phyloP scores from a whole-genome alignment of 352 stramenopile genomes.

The Globisporangium cederbergense region DNA sequence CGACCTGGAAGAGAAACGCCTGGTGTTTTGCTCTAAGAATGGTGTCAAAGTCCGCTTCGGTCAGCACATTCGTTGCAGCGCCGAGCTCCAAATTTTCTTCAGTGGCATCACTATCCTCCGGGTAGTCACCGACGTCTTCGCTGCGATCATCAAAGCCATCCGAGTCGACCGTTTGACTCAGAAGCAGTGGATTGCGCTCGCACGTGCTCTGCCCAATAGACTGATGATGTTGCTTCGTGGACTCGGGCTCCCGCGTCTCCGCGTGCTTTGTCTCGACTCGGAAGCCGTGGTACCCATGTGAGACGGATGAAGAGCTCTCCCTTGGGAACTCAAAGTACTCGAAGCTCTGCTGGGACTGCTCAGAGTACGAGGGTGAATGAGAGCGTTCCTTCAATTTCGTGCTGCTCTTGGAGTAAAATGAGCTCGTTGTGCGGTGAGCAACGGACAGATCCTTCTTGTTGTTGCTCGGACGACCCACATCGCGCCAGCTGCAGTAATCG shows the following conservation, averaged over 20 bases:
- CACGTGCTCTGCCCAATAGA: neutral
- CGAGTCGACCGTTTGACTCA: neutral
- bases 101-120: neutral
- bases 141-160: neutral
- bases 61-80: conserved; percentile 5
- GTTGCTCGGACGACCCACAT: neutral
- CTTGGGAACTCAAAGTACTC: conserved; percentile 13
- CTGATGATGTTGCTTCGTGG: neutral
- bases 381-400: neutral
- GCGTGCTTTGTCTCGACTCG: conserved; percentile 11
- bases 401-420: neutral
- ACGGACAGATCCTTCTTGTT: neutral
- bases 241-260: neutral
- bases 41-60: conserved; percentile 16
- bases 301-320: neutral
- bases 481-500: conserved; percentile 25
- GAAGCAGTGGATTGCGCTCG: conserved; percentile 4
- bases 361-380: neutral
- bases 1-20: conserved; percentile 22
- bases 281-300: conserved; percentile 12
- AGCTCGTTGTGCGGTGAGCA: neutral
- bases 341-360: conserved; percentile 4
- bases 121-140: neutral
- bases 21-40: conserved; percentile 18
- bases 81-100: conserved; percentile 5